A percentile compares a stretch with the other conserved stretches of the same genome.
phyloP scores from a whole-genome alignment of 2,329 filamentous ascomycete species.

The Fusarium sp. region DNA sequence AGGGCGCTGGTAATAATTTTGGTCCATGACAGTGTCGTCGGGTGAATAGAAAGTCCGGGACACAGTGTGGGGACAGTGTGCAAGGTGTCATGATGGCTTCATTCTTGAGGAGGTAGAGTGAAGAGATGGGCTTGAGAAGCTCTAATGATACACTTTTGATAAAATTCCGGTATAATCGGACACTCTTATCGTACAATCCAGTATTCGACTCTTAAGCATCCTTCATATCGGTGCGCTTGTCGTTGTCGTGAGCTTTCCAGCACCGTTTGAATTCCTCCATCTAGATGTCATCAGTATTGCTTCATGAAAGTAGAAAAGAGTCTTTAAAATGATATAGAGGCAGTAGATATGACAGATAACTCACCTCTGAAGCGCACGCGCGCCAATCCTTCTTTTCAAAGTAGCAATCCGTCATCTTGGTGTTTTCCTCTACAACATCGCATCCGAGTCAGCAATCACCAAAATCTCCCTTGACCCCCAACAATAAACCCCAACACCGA shows the following conservation, averaged over 20 bases:
- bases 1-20: slow-evolving; percentile 25
- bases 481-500: slow-evolving; percentile 20
- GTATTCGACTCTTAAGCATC: slow-evolving; percentile 59
- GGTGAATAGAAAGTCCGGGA: slow-evolving; percentile 34
- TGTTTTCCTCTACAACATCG: slow-evolving; percentile 87
- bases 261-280: slow-evolving; percentile 91
- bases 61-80: slow-evolving; percentile 22
- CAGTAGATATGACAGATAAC: slow-evolving; percentile 46
- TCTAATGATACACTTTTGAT: slow-evolving; percentile 1
- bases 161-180: background rate
- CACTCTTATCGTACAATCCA: background rate
- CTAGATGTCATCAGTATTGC: slow-evolving; percentile 58
- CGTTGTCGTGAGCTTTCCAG: slow-evolving; percentile 92
- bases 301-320: background rate
- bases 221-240: slow-evolving; percentile 82
- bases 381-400: slow-evolving; percentile 97
- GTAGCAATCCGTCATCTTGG: slow-evolving; percentile 93
- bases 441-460: slow-evolving; percentile 13
- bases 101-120: background rate
- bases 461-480: slow-evolving; percentile 4
- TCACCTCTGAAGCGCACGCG: slow-evolving; percentile 86
- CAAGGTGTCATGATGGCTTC: slow-evolving; percentile 25
- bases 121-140: background rate
- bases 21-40: background rate
- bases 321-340: background rate